Base-by-base conservation (phyloP, 768 basidiomycete genomes). In the Nidularia pulvinata region DNA sequence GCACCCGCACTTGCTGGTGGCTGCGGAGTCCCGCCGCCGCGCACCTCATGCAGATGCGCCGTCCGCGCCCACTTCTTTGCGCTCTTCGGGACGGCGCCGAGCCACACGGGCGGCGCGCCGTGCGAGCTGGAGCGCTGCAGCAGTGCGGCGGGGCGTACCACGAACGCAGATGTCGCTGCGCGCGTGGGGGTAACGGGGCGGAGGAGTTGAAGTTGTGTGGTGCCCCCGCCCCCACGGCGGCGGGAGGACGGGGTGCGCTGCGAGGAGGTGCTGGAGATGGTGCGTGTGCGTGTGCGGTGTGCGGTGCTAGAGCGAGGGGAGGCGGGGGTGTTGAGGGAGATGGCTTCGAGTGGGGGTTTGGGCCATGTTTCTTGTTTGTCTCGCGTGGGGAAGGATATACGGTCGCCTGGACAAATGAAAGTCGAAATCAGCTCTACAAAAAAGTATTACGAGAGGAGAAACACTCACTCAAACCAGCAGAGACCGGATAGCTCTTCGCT, bases 21-120 rank as follows among this genome's bases (percentile, higher is more conserved):
- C 25, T 25, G 25, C 25, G 4, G 25, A 25, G 25, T 1, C 25
- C 25, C 25, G 2, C 25, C 44, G 43, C 51, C 58, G 45, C 62
- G 77, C 53, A 88, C 81, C 61, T 87, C 84, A 57, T 90, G 88
- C 46, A 89, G 58, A 71, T 90, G 88, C 3, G 88, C 83, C 0
- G 74, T 85, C 36, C 84, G 72, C 19, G 86, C 87, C 79, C 84
- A 85, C 36, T 76, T 76, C 56, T 78, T 81, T 14, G 80, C 78
- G 51, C 79, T 78, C 49, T 69, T 72, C 6, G 77, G 77, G 5
- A 69, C 70, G 42, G 66, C 22, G 33, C 66, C 62, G 53, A 65
- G 35, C 52, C 64, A 44, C 62, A 64, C 7, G 50, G 60, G 54
- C 10, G 59, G 59, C 13, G 53, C 49, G 16, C 66, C 67, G n/a